These are phyloP conservation scores for Falciphora oryzae DNA, from an alignment of 2,329 filamentous ascomycete genomes.

Conservation along the genomic window DNA sequence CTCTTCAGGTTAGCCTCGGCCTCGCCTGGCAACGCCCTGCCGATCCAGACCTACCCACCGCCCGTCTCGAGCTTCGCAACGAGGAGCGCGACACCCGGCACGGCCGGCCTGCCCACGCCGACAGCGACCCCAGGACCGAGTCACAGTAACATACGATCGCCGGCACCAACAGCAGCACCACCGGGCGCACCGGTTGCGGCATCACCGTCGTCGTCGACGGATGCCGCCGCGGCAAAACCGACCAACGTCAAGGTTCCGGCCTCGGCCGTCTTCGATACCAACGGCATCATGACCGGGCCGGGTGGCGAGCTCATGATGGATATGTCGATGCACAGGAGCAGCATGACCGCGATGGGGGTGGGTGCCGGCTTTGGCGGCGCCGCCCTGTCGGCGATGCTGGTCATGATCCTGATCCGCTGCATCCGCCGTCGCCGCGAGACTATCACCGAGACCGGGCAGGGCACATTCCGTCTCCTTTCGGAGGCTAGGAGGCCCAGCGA, in stretches of 20 bases:
- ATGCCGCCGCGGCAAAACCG: neutral
- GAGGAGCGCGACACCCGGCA: neutral
- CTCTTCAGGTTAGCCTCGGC: conserved; percentile 13
- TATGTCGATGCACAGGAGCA: neutral
- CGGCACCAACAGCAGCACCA: neutral
- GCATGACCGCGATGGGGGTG: conserved; percentile 2
- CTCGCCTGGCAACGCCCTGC: conserved; percentile 14
- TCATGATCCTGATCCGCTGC: conserved; percentile 2
- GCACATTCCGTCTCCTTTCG: neutral
- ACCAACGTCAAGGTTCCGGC: neutral
- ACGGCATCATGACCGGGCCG: neutral
- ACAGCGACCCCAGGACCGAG: neutral
- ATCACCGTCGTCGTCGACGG: neutral
- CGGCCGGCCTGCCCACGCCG: neutral
- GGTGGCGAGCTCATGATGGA: neutral
- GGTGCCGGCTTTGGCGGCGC: conserved; percentile 6
- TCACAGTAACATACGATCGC: neutral
- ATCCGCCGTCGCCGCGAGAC: neutral
- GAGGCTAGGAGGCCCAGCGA: neutral
- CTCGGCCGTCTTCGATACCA: neutral
- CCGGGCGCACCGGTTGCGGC: neutral
- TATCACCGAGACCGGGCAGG: neutral
- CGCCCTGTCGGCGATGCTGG: neutral
- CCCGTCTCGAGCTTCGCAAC: neutral
- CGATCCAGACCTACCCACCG: conserved; percentile 12